Base-by-base conservation (phyloP, 371 early-diverging fungal genomes). In the Lichtheimia hyalospora region DNA sequence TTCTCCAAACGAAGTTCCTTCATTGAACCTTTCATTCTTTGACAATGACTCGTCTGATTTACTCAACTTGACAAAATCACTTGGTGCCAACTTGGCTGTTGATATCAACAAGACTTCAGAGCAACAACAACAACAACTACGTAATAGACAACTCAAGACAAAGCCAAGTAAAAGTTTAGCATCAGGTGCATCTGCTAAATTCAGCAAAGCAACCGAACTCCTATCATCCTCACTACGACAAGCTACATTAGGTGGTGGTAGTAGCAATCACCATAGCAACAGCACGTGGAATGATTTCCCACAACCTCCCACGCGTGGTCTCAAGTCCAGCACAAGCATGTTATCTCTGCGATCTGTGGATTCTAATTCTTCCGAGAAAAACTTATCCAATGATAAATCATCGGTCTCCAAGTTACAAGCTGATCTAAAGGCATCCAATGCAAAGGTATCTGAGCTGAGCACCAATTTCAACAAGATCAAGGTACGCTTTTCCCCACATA, bases 1-100 rank as follows among this genome's bases (percentile, higher is more conserved):
- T 16, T 23, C 54, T 44, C n/a, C 58, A 66, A 20, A 54, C 61
- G n/a, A 66, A 58, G 6, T 67, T 7, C 62, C 60, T 2, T 56
- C 70, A 1, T 54, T 77, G 12, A 76, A 76, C 49, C 64, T 73
- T 18, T 77, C 75, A 1, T 76, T 73, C 48, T 80, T 76, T 52
- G 81, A 80, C 24, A 73, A 76, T 54, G 81, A 80, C 21, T 75
- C 77, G 0, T 58, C 69, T 15, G 81, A 80, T 50, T 40, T 80
- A 6, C 34, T 66, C 27, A 73, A 80, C 54, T 56, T 80, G 10
- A 75, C 81, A 34, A 76, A 77, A 43, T 63, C 65, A 14, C 57
- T 80, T 13, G 74, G 77, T 18, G 71, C 72, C 39, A 74, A 61
- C 54, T 50, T 73, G 23, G 46, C 66, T 0, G 23, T 65, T 42